Evolutionary conservation across 2,329 filamentous ascomycete genomes (phyloP).

Genomic region (Cordyceps pruinosa): DNA sequence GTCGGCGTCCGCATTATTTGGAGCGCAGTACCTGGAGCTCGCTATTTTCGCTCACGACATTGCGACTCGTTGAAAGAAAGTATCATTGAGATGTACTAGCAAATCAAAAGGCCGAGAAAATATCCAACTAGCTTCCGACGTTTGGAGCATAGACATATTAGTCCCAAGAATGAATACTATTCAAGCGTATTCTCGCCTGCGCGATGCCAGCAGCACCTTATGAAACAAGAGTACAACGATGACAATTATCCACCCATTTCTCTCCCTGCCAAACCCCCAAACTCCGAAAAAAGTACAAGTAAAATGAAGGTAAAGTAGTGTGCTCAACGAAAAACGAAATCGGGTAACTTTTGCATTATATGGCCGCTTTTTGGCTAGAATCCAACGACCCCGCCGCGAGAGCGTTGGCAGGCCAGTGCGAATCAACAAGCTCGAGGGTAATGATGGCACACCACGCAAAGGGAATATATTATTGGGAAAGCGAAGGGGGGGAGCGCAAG

Average conservation of each 20-base stretch:
- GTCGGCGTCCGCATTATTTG: background rate
- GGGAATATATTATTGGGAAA: background rate
- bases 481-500: no score
- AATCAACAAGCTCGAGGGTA: no score
- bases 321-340: background rate
- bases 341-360: no score
- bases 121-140: background rate
- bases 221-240: background rate
- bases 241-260: background rate
- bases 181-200: background rate
- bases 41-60: background rate
- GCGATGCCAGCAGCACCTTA: background rate
- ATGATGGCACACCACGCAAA: background rate
- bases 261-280: background rate
- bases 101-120: background rate
- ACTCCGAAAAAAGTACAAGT: background rate
- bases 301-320: background rate
- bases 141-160: background rate
- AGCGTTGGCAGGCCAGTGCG: no score
- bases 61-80: background rate
- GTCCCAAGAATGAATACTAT: background rate
- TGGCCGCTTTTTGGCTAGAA: no score
- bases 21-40: background rate
- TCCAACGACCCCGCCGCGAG: no score
- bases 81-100: conserved; percentile 2